Evolutionary conservation across 371 early-diverging fungal species (phyloP).

Genomic region (Syncephalastrum contaminatum): DNA sequence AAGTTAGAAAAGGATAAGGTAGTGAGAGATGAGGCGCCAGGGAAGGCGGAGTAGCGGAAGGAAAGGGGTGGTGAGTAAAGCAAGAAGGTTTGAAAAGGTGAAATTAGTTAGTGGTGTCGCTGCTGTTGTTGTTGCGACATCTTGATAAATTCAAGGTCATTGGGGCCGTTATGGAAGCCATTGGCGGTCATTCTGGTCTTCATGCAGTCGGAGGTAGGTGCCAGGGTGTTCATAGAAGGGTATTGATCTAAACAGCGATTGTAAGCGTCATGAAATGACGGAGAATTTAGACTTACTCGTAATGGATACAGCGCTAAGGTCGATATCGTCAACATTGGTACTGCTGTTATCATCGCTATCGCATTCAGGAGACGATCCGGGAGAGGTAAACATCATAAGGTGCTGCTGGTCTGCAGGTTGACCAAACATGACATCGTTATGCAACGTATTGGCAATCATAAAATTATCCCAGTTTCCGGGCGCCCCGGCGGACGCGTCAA

Average conservation of each 20-base stretch:
- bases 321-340: constrained; percentile 11
- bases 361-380: constrained; percentile 3
- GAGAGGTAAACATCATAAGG: background rate
- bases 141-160: too few relatives aligned
- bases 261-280: background rate
- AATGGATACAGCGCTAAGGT: background rate
- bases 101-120: background rate
- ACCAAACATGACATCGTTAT: constrained; percentile 13
- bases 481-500: background rate
- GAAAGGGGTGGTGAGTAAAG: background rate
- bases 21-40: background rate
- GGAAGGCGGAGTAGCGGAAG: background rate
- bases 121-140: background rate
- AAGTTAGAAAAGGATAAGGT: background rate
- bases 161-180: too few relatives aligned
- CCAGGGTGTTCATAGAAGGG: constrained; percentile 2
- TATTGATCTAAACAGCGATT: background rate
- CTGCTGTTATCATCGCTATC: constrained; percentile 14
- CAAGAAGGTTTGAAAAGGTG: background rate
- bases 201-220: constrained; percentile 5
- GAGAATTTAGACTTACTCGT: constrained; percentile 5
- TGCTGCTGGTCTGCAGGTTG: constrained; percentile 2
- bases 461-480: too few relatives aligned
- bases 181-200: too few relatives aligned
- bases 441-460: background rate